A percentile compares a stretch with the other conserved stretches of the same genome.
Evolutionary conservation across 179 eudicot species (phyloP).

Genomic region (Sideroxylon spinosum): DNA sequence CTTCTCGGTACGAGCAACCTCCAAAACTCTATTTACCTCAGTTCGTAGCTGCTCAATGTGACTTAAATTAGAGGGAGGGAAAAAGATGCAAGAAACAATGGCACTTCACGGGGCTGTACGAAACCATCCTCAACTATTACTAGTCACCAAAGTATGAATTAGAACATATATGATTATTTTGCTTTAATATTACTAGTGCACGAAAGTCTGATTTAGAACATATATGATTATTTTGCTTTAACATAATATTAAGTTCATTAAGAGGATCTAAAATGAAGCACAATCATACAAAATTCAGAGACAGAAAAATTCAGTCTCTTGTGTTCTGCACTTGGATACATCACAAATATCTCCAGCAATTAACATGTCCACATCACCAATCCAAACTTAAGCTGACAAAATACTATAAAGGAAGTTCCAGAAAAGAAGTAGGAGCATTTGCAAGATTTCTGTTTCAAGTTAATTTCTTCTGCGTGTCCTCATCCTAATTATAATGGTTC

Average conservation of each 20-base stretch:
- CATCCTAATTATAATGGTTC: too few species aligned
- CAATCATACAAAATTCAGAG: neutral
- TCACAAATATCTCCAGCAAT: too few species aligned
- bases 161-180: neutral
- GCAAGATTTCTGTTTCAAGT: too few species aligned
- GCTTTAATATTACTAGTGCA: neutral
- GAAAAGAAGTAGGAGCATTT: too few species aligned
- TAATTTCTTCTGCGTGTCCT: too few species aligned
- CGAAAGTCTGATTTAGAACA: neutral
- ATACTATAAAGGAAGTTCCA: too few species aligned
- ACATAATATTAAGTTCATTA: neutral
- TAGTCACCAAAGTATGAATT: neutral
- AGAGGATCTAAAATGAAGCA: neutral
- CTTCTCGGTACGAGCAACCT: constrained; percentile 78
- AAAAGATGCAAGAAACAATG: neutral
- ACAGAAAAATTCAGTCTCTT: too few species aligned
- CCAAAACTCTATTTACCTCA: constrained; percentile 92
- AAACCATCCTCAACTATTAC: neutral
- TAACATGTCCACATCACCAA: too few species aligned
- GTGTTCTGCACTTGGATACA: too few species aligned
- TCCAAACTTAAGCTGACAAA: too few species aligned
- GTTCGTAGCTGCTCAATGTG: constrained; percentile 66
- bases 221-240: neutral
- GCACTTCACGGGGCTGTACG: neutral
- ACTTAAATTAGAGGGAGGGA: neutral